These are phyloP conservation scores for Cryptococcus sp. DNA, from an alignment of 1,284 basidiomycete species.

Conservation along the genomic window DNA sequence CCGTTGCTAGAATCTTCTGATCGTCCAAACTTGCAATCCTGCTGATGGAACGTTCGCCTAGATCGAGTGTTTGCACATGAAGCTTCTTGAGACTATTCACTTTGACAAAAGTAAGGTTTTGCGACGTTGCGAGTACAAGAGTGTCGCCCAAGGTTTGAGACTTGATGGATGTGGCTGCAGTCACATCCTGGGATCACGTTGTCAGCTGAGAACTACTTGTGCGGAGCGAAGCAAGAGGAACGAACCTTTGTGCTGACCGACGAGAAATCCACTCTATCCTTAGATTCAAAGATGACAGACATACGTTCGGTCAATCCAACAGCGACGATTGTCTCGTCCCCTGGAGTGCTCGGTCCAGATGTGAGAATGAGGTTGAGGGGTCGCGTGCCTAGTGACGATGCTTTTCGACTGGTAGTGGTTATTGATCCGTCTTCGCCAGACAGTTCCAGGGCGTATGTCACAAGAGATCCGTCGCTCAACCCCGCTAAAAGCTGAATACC, in stretches of 20 bases:
- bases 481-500: slow-evolving; percentile 70
- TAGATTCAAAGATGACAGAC: slow-evolving; percentile 61
- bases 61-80: slow-evolving; percentile 72
- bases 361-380: slow-evolving; percentile 29
- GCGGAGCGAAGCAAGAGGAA: too few species aligned
- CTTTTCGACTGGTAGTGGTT: slow-evolving; percentile 53
- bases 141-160: slow-evolving; percentile 58
- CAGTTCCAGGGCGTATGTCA: slow-evolving; percentile 58
- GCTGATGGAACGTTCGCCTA: slow-evolving; percentile 68
- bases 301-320: slow-evolving; percentile 44
- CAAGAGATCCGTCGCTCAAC: slow-evolving; percentile 75
- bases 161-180: slow-evolving; percentile 60
- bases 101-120: slow-evolving; percentile 64
- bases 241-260: slow-evolving; percentile 71
- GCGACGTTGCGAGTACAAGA: slow-evolving; percentile 62
- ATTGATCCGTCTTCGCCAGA: slow-evolving; percentile 11
- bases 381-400: slow-evolving; percentile 42
- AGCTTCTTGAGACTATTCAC: slow-evolving; percentile 74
- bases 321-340: slow-evolving; percentile 38
- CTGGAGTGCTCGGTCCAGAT: slow-evolving; percentile 1
- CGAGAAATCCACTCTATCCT: slow-evolving; percentile 66
- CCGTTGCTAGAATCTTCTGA: slow-evolving; percentile 65
- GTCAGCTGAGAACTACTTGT: not conserved
- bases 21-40: slow-evolving; percentile 63
- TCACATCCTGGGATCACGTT: slow-evolving; percentile 60